Evolutionary conservation across 2,329 filamentous ascomycete species (phyloP).

Genomic region (Diaporthe batatas): DNA sequence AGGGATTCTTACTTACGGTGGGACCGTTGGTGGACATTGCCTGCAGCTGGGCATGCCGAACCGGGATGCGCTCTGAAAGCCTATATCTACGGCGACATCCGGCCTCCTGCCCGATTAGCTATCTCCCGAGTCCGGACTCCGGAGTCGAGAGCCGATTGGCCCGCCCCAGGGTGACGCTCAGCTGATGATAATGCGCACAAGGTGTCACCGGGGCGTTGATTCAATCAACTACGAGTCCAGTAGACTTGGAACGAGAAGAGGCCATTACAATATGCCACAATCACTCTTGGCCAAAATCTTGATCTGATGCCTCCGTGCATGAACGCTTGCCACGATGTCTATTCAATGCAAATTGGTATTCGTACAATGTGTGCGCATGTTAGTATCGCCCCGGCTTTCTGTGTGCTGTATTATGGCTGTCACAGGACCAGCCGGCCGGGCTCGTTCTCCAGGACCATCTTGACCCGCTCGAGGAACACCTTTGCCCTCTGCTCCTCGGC

Average conservation of each 20-base stretch:
- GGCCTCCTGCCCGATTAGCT: neutral
- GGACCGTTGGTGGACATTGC: neutral
- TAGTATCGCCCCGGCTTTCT: neutral
- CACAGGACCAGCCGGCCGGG: constrained; percentile 80
- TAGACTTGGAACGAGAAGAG: neutral
- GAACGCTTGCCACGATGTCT: constrained; percentile 30
- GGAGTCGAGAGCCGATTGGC: constrained; percentile 10
- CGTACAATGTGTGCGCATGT: constrained; percentile 34
- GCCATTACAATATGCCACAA: neutral
- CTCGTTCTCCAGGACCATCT: constrained; percentile 84
- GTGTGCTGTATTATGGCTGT: constrained; percentile 43
- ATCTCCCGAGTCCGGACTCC: neutral
- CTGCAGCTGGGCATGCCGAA: neutral
- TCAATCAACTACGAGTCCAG: neutral
- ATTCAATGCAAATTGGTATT: constrained; percentile 37
- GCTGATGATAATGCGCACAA: neutral
- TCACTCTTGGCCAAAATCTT: neutral
- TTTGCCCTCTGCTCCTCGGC: constrained; percentile 85
- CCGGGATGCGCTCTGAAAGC: neutral
- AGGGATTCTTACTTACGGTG: neutral
- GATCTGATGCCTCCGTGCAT: neutral
- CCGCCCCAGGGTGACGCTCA: neutral
- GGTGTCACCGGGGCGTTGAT: neutral
- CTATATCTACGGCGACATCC: neutral
- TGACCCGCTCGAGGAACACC: constrained; percentile 88